Percentiles rank a stretch among this genome's conserved stretches.
phyloP scores from a whole-genome alignment of 495 filamentous ascomycete genomes.

The Aspergillus leporis region DNA sequence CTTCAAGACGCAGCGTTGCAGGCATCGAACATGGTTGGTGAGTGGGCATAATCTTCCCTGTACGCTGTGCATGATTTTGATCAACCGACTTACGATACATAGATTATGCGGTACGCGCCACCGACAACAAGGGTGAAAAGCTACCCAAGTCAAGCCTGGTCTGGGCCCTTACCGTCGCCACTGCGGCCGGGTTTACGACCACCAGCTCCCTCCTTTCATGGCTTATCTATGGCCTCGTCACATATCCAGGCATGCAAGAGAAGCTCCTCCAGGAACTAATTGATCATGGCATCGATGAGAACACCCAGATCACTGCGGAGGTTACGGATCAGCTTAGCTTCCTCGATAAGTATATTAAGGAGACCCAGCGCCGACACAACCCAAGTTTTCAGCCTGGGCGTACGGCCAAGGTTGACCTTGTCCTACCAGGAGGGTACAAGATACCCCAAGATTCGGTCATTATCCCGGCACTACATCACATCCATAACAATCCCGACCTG shows the following conservation, averaged over 20 bases:
- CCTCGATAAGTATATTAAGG: slow-evolving; percentile 59
- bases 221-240: slow-evolving; percentile 50
- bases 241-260: slow-evolving; percentile 52
- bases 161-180: slow-evolving; percentile 32
- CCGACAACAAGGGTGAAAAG: slow-evolving; percentile 53
- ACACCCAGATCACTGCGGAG: slow-evolving; percentile 42
- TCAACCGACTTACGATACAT: not conserved
- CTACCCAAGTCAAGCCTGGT: slow-evolving; percentile 42
- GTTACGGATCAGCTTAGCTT: slow-evolving; percentile 40
- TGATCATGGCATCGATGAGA: slow-evolving; percentile 42
- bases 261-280: slow-evolving; percentile 53
- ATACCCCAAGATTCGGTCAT: slow-evolving; percentile 48
- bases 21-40: slow-evolving; percentile 47
- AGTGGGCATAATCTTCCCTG: slow-evolving; percentile 9
- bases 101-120: slow-evolving; percentile 50
- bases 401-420: slow-evolving; percentile 48
- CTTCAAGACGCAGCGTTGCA: slow-evolving; percentile 53
- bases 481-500: slow-evolving; percentile 52
- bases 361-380: slow-evolving; percentile 56
- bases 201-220: slow-evolving; percentile 54
- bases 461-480: slow-evolving; percentile 50
- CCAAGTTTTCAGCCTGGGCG: slow-evolving; percentile 57
- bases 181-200: slow-evolving; percentile 57
- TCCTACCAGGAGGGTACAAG: slow-evolving; percentile 56
- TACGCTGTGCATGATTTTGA: not conserved